A percentile compares a stretch with the other conserved stretches of the same genome.
Conservation (phyloP, 2,329 filamentous ascomycete species). For the Alternaria dauci region DNA sequence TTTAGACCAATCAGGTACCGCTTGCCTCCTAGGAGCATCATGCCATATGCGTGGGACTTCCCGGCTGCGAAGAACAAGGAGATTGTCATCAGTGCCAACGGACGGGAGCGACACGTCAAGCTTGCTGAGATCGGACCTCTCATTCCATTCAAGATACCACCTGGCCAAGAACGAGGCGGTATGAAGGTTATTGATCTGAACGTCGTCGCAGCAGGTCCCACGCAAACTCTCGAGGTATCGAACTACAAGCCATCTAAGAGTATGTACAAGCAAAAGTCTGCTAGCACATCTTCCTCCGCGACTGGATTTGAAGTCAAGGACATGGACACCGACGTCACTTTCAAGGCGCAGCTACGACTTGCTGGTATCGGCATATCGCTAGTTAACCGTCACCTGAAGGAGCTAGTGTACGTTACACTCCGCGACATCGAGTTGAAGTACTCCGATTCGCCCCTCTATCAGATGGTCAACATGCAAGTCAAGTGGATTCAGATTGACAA, state of each 20-base stretch:
- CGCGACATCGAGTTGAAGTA: slow-evolving; percentile 90
- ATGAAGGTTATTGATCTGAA: slow-evolving; percentile 96
- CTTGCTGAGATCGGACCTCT: slow-evolving; percentile 96
- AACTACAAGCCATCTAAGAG: slow-evolving; percentile 95
- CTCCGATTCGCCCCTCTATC: slow-evolving; percentile 90
- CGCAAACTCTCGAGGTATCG: slow-evolving; percentile 90
- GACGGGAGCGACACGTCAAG: slow-evolving; percentile 89
- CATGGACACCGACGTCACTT: slow-evolving; percentile 84
- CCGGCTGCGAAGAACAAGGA: slow-evolving; percentile 97
- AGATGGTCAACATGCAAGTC: slow-evolving; percentile 87
- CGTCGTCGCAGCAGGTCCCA: slow-evolving; percentile 92
- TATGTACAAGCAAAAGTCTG: slow-evolving; percentile 76
- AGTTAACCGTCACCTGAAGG: slow-evolving; percentile 89
- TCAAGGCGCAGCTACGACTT: slow-evolving; percentile 86
- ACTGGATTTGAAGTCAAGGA: slow-evolving; percentile 94
- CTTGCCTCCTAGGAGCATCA: slow-evolving; percentile 91
- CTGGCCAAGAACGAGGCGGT: slow-evolving; percentile 66
- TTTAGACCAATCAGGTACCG: slow-evolving; percentile 95
- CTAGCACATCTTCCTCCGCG: slow-evolving; percentile 65
- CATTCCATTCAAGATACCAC: slow-evolving; percentile 88
- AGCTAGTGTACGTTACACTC: slow-evolving; percentile 92
- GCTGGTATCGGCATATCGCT: slow-evolving; percentile 92
- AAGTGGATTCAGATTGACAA: slow-evolving; percentile 99
- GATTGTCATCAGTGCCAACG: slow-evolving; percentile 79
- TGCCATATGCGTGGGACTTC: slow-evolving; percentile 99